Evolutionary conservation across 2,329 filamentous ascomycete species (phyloP).

Genomic region (Hypoxylon sp.): DNA sequence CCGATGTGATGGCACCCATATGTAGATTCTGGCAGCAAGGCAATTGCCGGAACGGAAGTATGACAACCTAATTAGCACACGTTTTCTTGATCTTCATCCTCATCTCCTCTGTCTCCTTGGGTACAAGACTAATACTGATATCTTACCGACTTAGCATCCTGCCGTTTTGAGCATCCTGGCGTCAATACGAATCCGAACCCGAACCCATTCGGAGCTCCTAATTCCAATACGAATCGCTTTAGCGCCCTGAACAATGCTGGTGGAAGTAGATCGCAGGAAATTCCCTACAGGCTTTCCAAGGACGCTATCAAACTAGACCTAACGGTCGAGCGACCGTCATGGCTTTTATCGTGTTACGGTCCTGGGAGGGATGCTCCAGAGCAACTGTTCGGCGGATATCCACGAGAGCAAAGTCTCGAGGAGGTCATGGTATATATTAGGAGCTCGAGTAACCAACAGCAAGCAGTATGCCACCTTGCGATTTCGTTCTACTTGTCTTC

Average conservation of each 20-base stretch:
- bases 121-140: constrained; percentile 3
- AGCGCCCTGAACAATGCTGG: constrained; percentile 50
- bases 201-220: constrained; percentile 57
- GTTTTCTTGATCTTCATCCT: neutral
- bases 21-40: constrained; percentile 77
- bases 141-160: constrained; percentile 59
- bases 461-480: constrained; percentile 60
- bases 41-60: constrained; percentile 76
- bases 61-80: constrained; percentile 40
- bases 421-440: constrained; percentile 86
- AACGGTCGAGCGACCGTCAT: constrained; percentile 79
- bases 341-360: constrained; percentile 89
- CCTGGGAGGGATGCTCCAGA: constrained; percentile 82
- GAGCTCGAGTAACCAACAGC: constrained; percentile 52
- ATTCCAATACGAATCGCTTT: constrained; percentile 53
- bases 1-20: constrained; percentile 58
- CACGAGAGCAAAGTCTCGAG: constrained; percentile 88
- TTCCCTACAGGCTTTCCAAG: constrained; percentile 67
- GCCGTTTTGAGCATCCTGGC: constrained; percentile 68
- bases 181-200: constrained; percentile 54
- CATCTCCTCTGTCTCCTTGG: neutral
- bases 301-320: constrained; percentile 77
- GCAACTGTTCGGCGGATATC: constrained; percentile 85
- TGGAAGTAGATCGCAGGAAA: constrained; percentile 36
- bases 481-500: constrained; percentile 7